Percentiles rank a stretch among this genome's conserved stretches.
phyloP scores from a whole-genome alignment of 768 basidiomycete genomes.

The Mycena pura region DNA sequence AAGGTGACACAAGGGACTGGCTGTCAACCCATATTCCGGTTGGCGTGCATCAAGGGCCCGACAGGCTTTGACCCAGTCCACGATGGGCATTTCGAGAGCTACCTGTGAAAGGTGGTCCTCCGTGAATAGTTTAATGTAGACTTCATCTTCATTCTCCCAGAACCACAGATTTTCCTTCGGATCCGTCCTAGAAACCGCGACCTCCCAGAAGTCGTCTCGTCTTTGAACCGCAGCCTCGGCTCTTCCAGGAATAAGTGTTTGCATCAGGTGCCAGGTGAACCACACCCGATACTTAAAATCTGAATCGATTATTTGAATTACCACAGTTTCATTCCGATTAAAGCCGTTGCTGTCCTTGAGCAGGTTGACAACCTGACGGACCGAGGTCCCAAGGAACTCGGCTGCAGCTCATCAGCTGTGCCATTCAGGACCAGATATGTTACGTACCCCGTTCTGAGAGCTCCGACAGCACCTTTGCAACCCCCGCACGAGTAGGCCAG shows the following conservation, averaged over 20 bases:
- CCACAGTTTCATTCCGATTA: too few relatives aligned
- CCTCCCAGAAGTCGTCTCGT: background rate
- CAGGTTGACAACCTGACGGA: too few relatives aligned
- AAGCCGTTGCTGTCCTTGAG: too few relatives aligned
- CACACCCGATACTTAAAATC: conserved; percentile 9
- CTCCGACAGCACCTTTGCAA: too few relatives aligned
- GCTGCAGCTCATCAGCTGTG: too few relatives aligned
- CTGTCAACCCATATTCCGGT: background rate
- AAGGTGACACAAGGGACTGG: background rate
- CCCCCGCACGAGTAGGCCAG: too few relatives aligned
- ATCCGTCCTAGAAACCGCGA: background rate
- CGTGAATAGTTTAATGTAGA: background rate
- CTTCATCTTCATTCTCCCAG: conserved; percentile 13
- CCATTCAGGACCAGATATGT: too few relatives aligned
- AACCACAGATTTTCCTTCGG: conserved; percentile 4
- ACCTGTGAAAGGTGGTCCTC: background rate
- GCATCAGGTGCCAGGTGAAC: background rate
- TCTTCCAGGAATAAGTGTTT: too few relatives aligned
- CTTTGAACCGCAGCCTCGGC: background rate
- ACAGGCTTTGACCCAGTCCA: background rate
- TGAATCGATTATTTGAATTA: too few relatives aligned
- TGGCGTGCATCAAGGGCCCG: background rate
- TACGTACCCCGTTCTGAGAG: too few relatives aligned
- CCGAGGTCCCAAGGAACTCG: too few relatives aligned
- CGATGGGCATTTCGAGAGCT: background rate